Conservation (phyloP, 345 rosid genomes). For the Ceriops zippeliana region DNA sequence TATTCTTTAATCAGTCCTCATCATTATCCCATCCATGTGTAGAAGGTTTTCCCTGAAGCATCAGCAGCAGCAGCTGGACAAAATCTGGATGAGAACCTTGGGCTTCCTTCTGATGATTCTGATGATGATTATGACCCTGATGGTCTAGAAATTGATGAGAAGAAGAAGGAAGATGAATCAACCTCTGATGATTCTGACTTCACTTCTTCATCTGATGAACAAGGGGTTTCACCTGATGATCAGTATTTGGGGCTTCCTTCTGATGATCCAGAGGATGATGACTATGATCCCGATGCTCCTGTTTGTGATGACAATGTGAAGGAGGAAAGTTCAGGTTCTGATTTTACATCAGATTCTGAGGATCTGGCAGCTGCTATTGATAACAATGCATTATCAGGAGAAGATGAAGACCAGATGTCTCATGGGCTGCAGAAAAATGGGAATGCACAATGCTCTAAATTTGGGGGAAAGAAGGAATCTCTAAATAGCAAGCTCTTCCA, state of each 20-base stretch:
- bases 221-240: slow-evolving; percentile 33
- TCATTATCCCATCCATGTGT: slow-evolving; percentile 24
- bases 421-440: slow-evolving; percentile 16
- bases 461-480: slow-evolving; percentile 24
- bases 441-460: slow-evolving; percentile 23
- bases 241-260: slow-evolving; percentile 55
- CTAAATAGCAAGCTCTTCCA: slow-evolving; percentile 27
- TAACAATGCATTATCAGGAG: slow-evolving; percentile 30
- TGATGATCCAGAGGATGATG: slow-evolving; percentile 92
- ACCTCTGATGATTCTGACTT: slow-evolving; percentile 61
- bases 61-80: slow-evolving; percentile 48
- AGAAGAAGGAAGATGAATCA: slow-evolving; percentile 44
- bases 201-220: slow-evolving; percentile 54
- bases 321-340: slow-evolving; percentile 66
- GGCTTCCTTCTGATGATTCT: slow-evolving; percentile 79
- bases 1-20: slow-evolving; percentile 6
- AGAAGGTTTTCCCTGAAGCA: slow-evolving; percentile 93
- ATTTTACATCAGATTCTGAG: slow-evolving; percentile 76
- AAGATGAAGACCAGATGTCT: slow-evolving; percentile 25
- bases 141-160: slow-evolving; percentile 35
- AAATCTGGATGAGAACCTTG: slow-evolving; percentile 46
- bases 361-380: slow-evolving; percentile 41
- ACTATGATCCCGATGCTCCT: slow-evolving; percentile 63
- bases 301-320: slow-evolving; percentile 37
- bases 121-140: slow-evolving; percentile 81